Conservation (phyloP, 2,329 filamentous ascomycete genomes). For the Trichoderma arundinaceum region DNA sequence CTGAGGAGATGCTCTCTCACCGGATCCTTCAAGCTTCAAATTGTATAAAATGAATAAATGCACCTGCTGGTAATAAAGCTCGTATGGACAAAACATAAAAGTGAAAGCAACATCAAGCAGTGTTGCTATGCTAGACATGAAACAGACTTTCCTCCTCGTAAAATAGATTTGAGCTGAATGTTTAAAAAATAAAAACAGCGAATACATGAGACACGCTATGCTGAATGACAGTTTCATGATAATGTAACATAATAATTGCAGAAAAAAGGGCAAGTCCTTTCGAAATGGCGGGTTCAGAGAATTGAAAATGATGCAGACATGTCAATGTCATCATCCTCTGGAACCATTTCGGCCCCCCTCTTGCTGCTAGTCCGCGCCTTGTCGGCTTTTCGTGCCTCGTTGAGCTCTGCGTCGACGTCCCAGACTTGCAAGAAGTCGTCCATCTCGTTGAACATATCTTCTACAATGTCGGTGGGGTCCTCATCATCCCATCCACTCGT, state of each 20-base stretch:
- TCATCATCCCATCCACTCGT: slow-evolving; percentile 33
- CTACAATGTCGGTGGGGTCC: slow-evolving; percentile 46
- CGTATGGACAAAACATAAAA: neutral
- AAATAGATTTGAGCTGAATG: neutral
- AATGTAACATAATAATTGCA: neutral
- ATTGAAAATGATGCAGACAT: neutral
- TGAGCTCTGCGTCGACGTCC: slow-evolving; percentile 47
- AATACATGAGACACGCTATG: slow-evolving; percentile 8
- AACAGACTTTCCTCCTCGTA: neutral
- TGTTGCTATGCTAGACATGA: neutral
- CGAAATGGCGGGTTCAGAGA: neutral
- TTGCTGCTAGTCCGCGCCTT: slow-evolving; percentile 13
- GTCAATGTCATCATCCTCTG: neutral
- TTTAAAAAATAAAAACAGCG: neutral
- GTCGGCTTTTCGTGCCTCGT: slow-evolving; percentile 38
- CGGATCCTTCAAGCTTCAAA: neutral
- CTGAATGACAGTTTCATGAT: neutral
- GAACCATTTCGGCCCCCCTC: neutral
- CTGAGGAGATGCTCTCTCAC: too few relatives aligned
- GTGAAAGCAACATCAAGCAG: neutral
- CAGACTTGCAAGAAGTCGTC: slow-evolving; percentile 44
- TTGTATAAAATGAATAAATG: too few relatives aligned
- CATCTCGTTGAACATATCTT: slow-evolving; percentile 48
- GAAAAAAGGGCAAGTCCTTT: neutral
- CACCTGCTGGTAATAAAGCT: neutral